These are phyloP conservation scores for Theileria annulata DNA, from an alignment of 169 alveolate species.

Conservation along the genomic window DNA sequence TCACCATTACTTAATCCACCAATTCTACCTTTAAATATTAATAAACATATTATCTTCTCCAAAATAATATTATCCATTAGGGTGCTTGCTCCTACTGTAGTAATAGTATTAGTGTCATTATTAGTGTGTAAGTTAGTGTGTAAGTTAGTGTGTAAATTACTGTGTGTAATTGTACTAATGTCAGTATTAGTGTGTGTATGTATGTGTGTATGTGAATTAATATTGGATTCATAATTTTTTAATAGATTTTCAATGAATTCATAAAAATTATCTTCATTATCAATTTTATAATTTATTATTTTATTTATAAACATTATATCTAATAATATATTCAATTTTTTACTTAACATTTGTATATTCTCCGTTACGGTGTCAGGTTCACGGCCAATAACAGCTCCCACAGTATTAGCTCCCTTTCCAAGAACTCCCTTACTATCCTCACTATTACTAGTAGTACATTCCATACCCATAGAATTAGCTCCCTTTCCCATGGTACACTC, in stretches of 20 bases:
- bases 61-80: constrained; percentile 42
- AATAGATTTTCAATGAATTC: not conserved
- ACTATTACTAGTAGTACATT: not conserved
- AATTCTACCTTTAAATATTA: constrained; percentile 42
- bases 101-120: not conserved
- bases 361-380: too few species aligned
- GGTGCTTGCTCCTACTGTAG: too few species aligned
- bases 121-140: not conserved
- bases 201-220: not conserved
- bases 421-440: not conserved
- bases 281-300: not conserved
- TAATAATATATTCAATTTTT: not conserved
- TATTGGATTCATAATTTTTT: not conserved
- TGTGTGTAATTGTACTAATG: not conserved
- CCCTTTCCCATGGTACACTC: too few species aligned
- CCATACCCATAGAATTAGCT: too few species aligned
- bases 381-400: too few species aligned
- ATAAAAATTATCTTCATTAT: not conserved
- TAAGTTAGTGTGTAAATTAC: not conserved
- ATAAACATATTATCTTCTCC: constrained; percentile 25
- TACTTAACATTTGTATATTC: too few species aligned
- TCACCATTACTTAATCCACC: constrained; percentile 37
- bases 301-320: not conserved
- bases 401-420: not conserved
- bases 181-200: not conserved